These are phyloP conservation scores for Beauveria scarabaeidicola DNA, from an alignment of 2,329 filamentous ascomycete genomes.

Conservation along the genomic window DNA sequence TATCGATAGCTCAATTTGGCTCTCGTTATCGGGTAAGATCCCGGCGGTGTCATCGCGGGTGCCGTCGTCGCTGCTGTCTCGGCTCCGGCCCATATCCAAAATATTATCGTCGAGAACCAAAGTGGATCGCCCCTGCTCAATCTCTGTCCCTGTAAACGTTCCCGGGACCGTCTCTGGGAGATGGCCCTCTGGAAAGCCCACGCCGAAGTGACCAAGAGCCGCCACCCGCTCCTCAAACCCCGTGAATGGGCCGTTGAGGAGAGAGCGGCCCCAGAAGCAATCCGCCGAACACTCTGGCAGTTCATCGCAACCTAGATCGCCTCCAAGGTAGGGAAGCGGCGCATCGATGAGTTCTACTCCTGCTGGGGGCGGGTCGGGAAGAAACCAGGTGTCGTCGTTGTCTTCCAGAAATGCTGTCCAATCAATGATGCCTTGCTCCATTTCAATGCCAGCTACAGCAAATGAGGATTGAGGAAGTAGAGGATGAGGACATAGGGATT, in stretches of 20 bases:
- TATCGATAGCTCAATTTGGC: neutral
- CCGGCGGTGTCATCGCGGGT: too few species aligned
- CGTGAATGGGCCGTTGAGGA: neutral
- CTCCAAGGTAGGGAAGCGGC: neutral
- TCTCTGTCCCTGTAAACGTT: neutral
- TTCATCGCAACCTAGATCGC: neutral
- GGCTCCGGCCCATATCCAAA: neutral
- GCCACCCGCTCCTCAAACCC: neutral
- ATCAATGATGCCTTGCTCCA: neutral
- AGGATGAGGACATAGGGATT: neutral
- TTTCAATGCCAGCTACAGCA: neutral
- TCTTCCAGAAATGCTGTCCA: neutral
- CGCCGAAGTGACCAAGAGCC: neutral
- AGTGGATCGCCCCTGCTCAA: neutral
- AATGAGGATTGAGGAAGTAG: neutral
- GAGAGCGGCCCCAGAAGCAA: neutral
- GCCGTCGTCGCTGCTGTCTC: neutral
- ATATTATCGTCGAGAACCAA: neutral
- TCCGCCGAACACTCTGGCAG: neutral
- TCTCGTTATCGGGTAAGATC: neutral
- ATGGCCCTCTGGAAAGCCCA: neutral
- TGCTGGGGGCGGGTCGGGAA: neutral
- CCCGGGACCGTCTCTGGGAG: neutral
- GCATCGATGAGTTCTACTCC: neutral
- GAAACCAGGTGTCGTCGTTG: neutral